Evolutionary conservation across 1,284 basidiomycete species (phyloP).

Genomic region (Violaceomyces palustris): DNA sequence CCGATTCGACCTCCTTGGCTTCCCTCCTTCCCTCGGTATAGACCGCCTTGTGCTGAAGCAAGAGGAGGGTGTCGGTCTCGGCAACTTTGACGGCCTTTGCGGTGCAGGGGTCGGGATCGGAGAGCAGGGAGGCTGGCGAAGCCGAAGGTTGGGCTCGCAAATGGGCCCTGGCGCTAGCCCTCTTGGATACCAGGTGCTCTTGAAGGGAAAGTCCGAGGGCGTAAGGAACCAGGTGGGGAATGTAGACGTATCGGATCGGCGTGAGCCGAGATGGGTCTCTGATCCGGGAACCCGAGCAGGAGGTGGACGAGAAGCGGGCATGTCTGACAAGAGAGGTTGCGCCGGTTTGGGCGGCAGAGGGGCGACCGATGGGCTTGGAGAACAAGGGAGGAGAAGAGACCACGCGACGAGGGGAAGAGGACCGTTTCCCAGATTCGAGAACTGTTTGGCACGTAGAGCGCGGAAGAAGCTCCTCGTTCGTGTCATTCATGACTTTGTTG

Average conservation of each 20-base stretch:
- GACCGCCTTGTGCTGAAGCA: conserved; percentile 77
- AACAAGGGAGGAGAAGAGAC: conserved; percentile 5
- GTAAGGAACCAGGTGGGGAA: conserved; percentile 49
- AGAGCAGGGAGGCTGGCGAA: conserved; percentile 72
- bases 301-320: too few relatives aligned
- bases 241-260: conserved; percentile 21
- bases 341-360: conserved; percentile 7
- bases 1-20: conserved; percentile 57
- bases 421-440: too few relatives aligned
- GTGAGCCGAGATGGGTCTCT: too few relatives aligned
- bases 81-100: conserved; percentile 45
- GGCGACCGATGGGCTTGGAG: conserved; percentile 1
- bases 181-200: conserved; percentile 40
- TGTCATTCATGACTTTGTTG: too few relatives aligned
- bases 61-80: conserved; percentile 56
- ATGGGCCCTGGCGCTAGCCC: conserved; percentile 52
- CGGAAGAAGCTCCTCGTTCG: too few relatives aligned
- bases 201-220: conserved; percentile 39
- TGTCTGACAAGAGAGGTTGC: conserved; percentile 5
- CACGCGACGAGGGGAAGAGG: not conserved
- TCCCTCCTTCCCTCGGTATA: conserved; percentile 82
- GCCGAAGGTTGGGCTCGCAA: conserved; percentile 69
- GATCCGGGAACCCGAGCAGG: too few relatives aligned
- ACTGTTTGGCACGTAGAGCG: too few relatives aligned
- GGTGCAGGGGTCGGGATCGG: conserved; percentile 58